Conservation (phyloP, 306 rosid genomes). For the Malus fusca region DNA sequence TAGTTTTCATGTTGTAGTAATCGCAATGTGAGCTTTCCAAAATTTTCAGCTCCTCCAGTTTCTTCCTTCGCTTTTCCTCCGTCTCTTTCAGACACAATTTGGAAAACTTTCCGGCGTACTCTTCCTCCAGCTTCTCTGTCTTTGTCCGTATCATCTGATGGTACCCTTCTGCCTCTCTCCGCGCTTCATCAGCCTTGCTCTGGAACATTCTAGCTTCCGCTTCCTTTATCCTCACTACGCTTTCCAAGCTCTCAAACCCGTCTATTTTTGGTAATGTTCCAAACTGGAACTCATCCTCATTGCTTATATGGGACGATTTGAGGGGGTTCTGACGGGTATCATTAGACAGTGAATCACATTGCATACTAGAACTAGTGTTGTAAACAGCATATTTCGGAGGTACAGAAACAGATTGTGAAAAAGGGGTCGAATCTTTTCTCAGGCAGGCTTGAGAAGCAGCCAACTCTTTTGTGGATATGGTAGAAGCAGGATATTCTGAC, state of each 20-base stretch:
- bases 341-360: constrained; percentile 38
- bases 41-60: constrained; percentile 73
- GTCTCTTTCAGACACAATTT: constrained; percentile 65
- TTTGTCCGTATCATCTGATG: constrained; percentile 53
- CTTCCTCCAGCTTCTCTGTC: constrained; percentile 63
- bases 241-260: constrained; percentile 72
- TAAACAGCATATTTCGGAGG: constrained; percentile 40
- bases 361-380: constrained; percentile 48
- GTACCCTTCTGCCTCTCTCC: constrained; percentile 80
- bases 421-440: constrained; percentile 49
- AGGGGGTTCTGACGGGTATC: constrained; percentile 56
- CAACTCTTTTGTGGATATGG: constrained; percentile 46
- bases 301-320: constrained; percentile 48
- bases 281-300: constrained; percentile 50
- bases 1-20: constrained; percentile 71
- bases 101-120: constrained; percentile 57
- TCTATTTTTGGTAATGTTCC: constrained; percentile 56
- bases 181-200: constrained; percentile 87
- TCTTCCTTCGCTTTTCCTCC: constrained; percentile 67
- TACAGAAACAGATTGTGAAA: constrained; percentile 40
- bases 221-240: constrained; percentile 84
- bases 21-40: constrained; percentile 67
- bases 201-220: constrained; percentile 96
- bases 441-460: constrained; percentile 36
- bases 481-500: constrained; percentile 48